Evolutionary conservation across 306 rosid genomes (phyloP).

Genomic region (Bauhinia variegata): DNA sequence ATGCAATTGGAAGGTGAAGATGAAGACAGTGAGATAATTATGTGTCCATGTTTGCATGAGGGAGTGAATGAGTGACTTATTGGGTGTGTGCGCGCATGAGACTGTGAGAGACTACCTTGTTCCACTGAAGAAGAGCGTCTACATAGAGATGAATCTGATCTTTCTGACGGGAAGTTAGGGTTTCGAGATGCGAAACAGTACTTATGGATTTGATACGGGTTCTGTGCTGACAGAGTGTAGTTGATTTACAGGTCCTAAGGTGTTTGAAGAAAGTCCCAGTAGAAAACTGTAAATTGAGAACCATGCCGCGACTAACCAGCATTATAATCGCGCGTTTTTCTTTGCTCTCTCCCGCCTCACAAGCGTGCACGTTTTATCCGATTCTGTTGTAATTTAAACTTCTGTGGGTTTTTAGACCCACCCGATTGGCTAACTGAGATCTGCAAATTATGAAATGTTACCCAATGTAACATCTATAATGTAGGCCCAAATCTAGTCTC

Average conservation of each 20-base stretch:
- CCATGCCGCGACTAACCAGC: conserved; percentile 38
- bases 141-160: conserved; percentile 74
- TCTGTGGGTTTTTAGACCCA: too few relatives aligned
- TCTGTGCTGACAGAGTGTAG: conserved; percentile 37
- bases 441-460: too few relatives aligned
- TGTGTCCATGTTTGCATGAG: too few relatives aligned
- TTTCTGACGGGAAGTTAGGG: conserved; percentile 65
- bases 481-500: too few relatives aligned
- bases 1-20: not conserved
- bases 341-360: not conserved
- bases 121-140: conserved; percentile 89
- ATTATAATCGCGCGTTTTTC: conserved; percentile 44
- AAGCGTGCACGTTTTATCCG: too few relatives aligned
- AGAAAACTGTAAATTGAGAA: conserved; percentile 41
- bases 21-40: too few relatives aligned
- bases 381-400: too few relatives aligned
- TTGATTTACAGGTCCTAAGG: conserved; percentile 45
- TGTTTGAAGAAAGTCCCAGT: conserved; percentile 77
- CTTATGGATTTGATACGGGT: conserved; percentile 33
- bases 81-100: not conserved
- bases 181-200: conserved; percentile 46
- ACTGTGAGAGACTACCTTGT: conserved; percentile 52
- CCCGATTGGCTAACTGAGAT: too few relatives aligned
- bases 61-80: too few relatives aligned
- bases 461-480: too few relatives aligned